Conservation (phyloP, 441 rosid genomes). For the Populus hybrid region DNA sequence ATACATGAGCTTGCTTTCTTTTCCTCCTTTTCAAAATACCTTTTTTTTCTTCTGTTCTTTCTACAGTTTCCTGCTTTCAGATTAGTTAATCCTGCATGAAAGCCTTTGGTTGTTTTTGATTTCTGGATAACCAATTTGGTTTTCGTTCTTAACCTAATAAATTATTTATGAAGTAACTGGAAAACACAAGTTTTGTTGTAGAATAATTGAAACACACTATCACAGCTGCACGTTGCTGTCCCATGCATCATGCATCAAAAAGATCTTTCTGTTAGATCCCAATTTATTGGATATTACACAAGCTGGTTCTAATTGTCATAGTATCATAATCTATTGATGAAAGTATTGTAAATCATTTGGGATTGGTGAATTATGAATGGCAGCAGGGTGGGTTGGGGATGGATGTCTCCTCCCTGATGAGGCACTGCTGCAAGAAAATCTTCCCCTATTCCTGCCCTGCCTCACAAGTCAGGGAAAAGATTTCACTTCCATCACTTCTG, state of each 20-base stretch:
- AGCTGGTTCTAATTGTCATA: background rate
- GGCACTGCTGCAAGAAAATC: no score
- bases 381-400: no score
- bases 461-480: no score
- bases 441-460: no score
- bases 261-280: background rate
- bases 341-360: background rate
- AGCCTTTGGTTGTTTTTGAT: background rate
- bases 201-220: background rate
- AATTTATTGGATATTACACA: background rate
- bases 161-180: background rate
- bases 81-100: background rate
- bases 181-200: background rate
- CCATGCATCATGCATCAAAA: background rate
- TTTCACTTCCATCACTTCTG: no score
- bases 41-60: background rate
- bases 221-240: background rate
- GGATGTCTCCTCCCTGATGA: no score
- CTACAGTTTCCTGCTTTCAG: background rate
- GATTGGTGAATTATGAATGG: background rate
- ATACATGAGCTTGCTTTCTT: conserved; percentile 4
- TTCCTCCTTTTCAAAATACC: conserved; percentile 5
- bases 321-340: background rate
- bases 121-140: conserved; percentile 1
- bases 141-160: background rate